phyloP scores from a whole-genome alignment of 2,329 filamentous ascomycete genomes.

The Drechslerella coelobrocha region DNA sequence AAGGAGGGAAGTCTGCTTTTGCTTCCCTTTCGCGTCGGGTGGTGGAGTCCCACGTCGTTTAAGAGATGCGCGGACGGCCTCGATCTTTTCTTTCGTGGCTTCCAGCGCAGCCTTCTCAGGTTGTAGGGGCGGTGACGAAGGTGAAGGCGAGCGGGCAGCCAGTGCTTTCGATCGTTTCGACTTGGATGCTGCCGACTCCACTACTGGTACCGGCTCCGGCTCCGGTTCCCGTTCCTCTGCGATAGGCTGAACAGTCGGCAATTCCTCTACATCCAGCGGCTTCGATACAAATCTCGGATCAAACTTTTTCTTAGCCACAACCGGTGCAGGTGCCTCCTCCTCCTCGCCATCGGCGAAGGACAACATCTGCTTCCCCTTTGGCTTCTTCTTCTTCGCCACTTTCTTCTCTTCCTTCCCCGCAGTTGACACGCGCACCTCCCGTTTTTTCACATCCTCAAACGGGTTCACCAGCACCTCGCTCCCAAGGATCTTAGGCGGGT shows the following conservation, averaged over 20 bases:
- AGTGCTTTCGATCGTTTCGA: conserved; percentile 15
- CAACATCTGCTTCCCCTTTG: conserved; percentile 74
- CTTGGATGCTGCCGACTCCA: conserved; percentile 17
- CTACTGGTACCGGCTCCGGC: conserved; percentile 5
- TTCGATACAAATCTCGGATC: conserved; percentile 45
- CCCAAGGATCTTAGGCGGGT: conserved; percentile 77
- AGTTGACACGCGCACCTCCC: conserved; percentile 66
- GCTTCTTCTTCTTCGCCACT: conserved; percentile 64
- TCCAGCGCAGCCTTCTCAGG: conserved; percentile 31
- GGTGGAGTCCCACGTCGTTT: conserved; percentile 47
- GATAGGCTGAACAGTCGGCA: conserved; percentile 28
- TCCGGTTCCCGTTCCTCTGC: conserved; percentile 3
- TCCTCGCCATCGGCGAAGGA: conserved; percentile 76
- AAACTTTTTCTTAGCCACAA: conserved; percentile 52
- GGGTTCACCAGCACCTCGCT: conserved; percentile 81
- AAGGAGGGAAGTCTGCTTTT: conserved; percentile 61
- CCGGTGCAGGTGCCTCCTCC: conserved; percentile 54
- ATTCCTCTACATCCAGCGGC: conserved; percentile 33
- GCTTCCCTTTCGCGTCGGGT: conserved; percentile 53
- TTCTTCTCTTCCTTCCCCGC: conserved; percentile 64
- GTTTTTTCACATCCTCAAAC: conserved; percentile 79
- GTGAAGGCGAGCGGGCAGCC: conserved; percentile 23
- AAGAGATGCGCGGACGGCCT: conserved; percentile 40
- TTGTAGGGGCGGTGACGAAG: conserved; percentile 15
- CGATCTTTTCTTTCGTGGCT: conserved; percentile 41